Evolutionary conservation across 192 early-diverging fungal genomes (phyloP).

Genomic region (Rhizoclosmatium globosum): DNA sequence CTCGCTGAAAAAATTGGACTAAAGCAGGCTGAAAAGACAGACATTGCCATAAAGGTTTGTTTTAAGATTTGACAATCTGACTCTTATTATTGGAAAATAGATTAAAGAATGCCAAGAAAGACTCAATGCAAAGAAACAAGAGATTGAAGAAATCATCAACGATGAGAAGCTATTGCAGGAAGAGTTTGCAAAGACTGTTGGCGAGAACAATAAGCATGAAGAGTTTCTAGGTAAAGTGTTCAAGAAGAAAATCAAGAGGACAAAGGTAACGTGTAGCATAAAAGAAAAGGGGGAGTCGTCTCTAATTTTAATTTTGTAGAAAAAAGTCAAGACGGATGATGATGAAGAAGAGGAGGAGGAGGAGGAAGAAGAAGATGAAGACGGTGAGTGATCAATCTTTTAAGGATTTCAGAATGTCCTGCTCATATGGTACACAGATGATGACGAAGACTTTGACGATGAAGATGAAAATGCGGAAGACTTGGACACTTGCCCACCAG

Average conservation of each 20-base stretch:
- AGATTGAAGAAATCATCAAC: constrained; percentile 62
- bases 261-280: constrained; percentile 52
- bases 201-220: constrained; percentile 70
- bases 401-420: neutral
- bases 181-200: constrained; percentile 53
- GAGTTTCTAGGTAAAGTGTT: constrained; percentile 67
- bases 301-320: constrained; percentile 44
- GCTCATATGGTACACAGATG: constrained; percentile 5
- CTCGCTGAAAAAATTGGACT: constrained; percentile 60
- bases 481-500: constrained; percentile 62
- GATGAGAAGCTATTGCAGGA: constrained; percentile 64
- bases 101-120: constrained; percentile 71
- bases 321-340: constrained; percentile 53
- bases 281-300: no score
- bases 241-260: constrained; percentile 66
- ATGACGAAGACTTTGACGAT: constrained; percentile 57
- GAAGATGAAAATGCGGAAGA: constrained; percentile 53
- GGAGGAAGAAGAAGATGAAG: constrained; percentile 54
- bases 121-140: constrained; percentile 62
- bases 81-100: constrained; percentile 40
- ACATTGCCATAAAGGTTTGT: constrained; percentile 61
- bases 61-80: neutral
- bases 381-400: constrained; percentile 9
- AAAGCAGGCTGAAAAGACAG: constrained; percentile 62
- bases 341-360: constrained; percentile 48